Conservation (phyloP, 1,139 yeast genomes). For the Yamadazyma siamensis region DNA sequence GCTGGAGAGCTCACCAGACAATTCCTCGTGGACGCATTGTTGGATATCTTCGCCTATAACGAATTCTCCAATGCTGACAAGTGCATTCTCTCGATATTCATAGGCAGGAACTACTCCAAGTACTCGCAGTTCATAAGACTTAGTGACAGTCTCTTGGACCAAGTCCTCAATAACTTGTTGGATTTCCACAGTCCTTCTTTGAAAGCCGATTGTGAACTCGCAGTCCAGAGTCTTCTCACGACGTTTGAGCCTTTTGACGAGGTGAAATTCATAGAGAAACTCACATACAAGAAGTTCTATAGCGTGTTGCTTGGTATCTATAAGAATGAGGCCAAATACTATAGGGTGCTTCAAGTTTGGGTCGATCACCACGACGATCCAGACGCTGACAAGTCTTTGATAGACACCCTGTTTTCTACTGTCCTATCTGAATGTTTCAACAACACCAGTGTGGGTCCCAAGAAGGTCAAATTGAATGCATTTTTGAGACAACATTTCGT, state of each 20-base stretch:
- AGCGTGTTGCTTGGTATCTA: slow-evolving; percentile 59
- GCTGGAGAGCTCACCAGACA: slow-evolving; percentile 50
- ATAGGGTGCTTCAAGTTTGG: slow-evolving; percentile 46
- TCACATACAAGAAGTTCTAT: slow-evolving; percentile 53
- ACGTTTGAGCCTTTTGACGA: slow-evolving; percentile 56
- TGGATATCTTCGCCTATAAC: slow-evolving; percentile 47
- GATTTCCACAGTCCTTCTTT: slow-evolving; percentile 31
- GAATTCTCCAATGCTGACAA: slow-evolving; percentile 31
- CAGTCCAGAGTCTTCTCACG: slow-evolving; percentile 65
- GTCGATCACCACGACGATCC: slow-evolving; percentile 15
- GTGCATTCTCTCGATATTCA: slow-evolving; percentile 57
- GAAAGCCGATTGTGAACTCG: slow-evolving; percentile 66
- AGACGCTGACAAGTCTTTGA: background rate
- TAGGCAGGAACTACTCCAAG: slow-evolving; percentile 75
- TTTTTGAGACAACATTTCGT: slow-evolving; percentile 37
- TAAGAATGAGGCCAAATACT: slow-evolving; percentile 47
- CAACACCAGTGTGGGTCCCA: slow-evolving; percentile 25
- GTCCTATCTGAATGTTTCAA: slow-evolving; percentile 40
- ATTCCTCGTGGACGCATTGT: slow-evolving; percentile 59
- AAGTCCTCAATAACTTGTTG: slow-evolving; percentile 51
- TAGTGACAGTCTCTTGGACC: slow-evolving; percentile 53
- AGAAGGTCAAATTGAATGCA: slow-evolving; percentile 29
- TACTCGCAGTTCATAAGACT: slow-evolving; percentile 73
- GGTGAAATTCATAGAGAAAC: slow-evolving; percentile 43
- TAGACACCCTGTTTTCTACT: slow-evolving; percentile 6